phyloP scores from a whole-genome alignment of 2,329 filamentous ascomycete species.

The Botrytis cinerea region DNA sequence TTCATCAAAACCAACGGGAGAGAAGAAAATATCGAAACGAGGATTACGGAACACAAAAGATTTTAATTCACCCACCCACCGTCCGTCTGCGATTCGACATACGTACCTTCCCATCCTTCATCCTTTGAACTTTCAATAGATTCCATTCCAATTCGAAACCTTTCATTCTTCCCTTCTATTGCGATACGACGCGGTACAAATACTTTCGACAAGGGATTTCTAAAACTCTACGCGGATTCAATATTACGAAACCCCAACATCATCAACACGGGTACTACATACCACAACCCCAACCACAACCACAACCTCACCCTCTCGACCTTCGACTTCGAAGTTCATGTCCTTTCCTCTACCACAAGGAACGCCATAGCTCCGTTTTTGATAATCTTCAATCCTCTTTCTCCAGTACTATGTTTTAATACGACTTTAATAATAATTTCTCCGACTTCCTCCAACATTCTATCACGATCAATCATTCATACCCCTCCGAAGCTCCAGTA shows the following conservation, averaged over 20 bases:
- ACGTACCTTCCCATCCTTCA: neutral
- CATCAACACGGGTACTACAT: conserved; percentile 9
- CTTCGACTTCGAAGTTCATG: neutral
- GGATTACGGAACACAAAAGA: neutral
- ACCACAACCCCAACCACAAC: neutral
- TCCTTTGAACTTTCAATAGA: neutral
- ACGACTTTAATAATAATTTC: conserved; percentile 8
- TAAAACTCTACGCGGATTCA: neutral
- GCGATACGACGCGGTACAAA: neutral
- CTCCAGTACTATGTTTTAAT: conserved; percentile 15
- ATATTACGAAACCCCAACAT: conserved; percentile 8
- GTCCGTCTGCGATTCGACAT: neutral
- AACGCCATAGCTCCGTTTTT: neutral
- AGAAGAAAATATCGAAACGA: neutral
- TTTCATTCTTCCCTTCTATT: conserved; percentile 4
- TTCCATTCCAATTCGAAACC: neutral
- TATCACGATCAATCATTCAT: neutral
- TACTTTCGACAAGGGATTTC: neutral
- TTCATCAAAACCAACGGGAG: neutral
- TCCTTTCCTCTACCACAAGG: neutral
- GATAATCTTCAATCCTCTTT: neutral
- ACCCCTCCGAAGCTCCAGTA: neutral
- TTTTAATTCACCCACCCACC: conserved; percentile 1
- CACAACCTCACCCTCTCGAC: conserved; percentile 1
- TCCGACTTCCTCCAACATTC: neutral